Base-by-base conservation (phyloP, 2,329 filamentous ascomycete genomes). In the Tolypocladium album region DNA sequence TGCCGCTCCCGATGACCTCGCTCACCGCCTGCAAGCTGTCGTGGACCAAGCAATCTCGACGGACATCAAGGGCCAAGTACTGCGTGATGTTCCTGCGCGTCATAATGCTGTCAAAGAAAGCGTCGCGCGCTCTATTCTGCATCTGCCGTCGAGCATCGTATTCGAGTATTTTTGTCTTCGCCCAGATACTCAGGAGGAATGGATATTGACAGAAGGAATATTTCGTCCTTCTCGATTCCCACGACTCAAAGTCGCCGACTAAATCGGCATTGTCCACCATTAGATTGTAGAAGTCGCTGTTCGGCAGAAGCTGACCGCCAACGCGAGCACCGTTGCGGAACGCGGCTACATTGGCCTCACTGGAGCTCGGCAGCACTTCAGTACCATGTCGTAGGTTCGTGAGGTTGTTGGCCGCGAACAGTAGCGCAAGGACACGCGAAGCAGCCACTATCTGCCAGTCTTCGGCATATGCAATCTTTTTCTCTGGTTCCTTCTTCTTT, bases 161-260 rank as follows among this genome's bases (percentile, higher is more conserved):
- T 69, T 96, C 91, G 67, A 96, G 79, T 55, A 96, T 93, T 64
- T 88, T 88, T 61, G 94, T 96, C 73, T 97, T 97, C 36, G 92
- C 88, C 78, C 90, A 92, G 64, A 97, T 92, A 63, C 91, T 96
- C 47, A 97, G 79, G 65, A 96, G 87, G 68, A 96, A 95, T 0
- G 92, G 91, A 67, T 95, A 96, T 70, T 96, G 90, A 70, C 92
- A 96, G 69, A 97, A 96, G 0, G 89, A 84, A 69, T 96, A 96
- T 65, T 86, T 90, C 24, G 82, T 81, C 58, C 82, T 81, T 64
- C 83, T 87, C 5, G 84, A 82, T 70, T 96, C 92, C 92, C 92
- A 97, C 12, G 85, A 81, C 68, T 96, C 90, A 67, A 95, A 96
- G 70, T 97, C 92, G 0, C 83, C 84, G 55, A 94, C 83, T 8